Percentiles rank a stretch among this genome's conserved stretches.
Evolutionary conservation across 1,284 basidiomycete species (phyloP).

Genomic region (Hypsizygus ulmarius): DNA sequence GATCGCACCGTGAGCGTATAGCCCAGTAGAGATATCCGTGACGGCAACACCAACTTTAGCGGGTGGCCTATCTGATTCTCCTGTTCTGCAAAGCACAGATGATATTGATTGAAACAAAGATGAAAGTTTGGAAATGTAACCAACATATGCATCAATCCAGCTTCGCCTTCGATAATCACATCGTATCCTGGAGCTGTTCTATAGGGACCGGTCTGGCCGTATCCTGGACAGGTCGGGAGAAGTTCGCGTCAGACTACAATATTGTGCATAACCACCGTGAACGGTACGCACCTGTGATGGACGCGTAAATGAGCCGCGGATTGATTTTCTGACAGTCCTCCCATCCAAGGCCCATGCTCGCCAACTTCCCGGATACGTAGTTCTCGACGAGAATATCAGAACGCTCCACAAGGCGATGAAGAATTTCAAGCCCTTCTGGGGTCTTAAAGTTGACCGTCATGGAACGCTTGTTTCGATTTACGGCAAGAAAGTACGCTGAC

Average conservation of each 20-base stretch:
- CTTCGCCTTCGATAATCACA: slow-evolving; percentile 88
- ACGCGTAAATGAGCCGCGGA: slow-evolving; percentile 82
- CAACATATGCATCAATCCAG: slow-evolving; percentile 92
- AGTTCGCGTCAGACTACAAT: neutral
- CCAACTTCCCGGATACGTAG: slow-evolving; percentile 82
- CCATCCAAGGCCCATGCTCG: slow-evolving; percentile 82
- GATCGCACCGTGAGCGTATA: slow-evolving; percentile 93
- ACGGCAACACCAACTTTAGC: slow-evolving; percentile 91
- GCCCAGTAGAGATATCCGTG: slow-evolving; percentile 88
- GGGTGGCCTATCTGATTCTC: slow-evolving; percentile 84
- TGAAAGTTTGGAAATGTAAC: slow-evolving; percentile 24
- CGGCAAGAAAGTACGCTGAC: slow-evolving; percentile 89
- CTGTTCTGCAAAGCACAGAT: slow-evolving; percentile 57
- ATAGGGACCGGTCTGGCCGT: slow-evolving; percentile 92
- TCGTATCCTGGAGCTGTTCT: slow-evolving; percentile 85
- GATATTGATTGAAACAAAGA: neutral
- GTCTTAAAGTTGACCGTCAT: slow-evolving; percentile 86
- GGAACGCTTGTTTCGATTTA: slow-evolving; percentile 88
- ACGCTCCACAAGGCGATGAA: slow-evolving; percentile 69
- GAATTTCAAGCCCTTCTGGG: slow-evolving; percentile 73
- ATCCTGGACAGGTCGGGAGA: slow-evolving; percentile 51
- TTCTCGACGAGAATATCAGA: slow-evolving; percentile 92
- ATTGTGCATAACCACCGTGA: neutral
- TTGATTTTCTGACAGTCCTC: slow-evolving; percentile 82
- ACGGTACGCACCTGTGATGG: slow-evolving; percentile 73